Evolutionary conservation across 2,329 filamentous ascomycete genomes (phyloP).

Genomic region (Microsporum audouinii): DNA sequence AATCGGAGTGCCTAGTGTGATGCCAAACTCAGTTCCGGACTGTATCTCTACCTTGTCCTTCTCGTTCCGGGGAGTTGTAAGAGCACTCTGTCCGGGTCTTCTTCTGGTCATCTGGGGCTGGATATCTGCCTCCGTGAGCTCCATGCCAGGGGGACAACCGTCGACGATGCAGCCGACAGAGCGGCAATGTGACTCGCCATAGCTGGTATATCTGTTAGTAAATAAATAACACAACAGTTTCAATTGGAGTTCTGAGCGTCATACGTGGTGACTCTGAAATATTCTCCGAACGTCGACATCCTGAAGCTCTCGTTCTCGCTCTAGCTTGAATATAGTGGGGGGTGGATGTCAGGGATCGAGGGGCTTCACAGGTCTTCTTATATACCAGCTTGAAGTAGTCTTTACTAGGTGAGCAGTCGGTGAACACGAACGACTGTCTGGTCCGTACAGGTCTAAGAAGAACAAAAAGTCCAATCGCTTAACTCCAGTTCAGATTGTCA

Average conservation of each 20-base stretch:
- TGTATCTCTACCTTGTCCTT: slow-evolving; percentile 87
- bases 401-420: not conserved
- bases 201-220: slow-evolving; percentile 36
- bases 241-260: slow-evolving; percentile 4
- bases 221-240: slow-evolving; percentile 11
- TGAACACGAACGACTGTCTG: not conserved
- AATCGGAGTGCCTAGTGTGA: slow-evolving; percentile 85
- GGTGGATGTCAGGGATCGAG: not conserved
- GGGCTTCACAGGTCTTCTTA: no score
- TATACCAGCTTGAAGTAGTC: no score
- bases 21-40: slow-evolving; percentile 79
- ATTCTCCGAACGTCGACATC: slow-evolving; percentile 74
- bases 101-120: slow-evolving; percentile 90
- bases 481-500: not conserved
- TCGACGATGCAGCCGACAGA: slow-evolving; percentile 94
- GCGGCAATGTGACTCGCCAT: slow-evolving; percentile 81
- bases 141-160: slow-evolving; percentile 76
- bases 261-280: slow-evolving; percentile 67
- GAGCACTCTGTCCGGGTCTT: slow-evolving; percentile 74
- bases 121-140: slow-evolving; percentile 74
- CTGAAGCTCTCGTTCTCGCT: slow-evolving; percentile 14
- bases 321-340: not conserved
- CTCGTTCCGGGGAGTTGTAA: slow-evolving; percentile 87
- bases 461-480: not conserved
- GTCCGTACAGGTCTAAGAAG: not conserved